phyloP scores from a whole-genome alignment of 257 asterid species.

The Prunella vulgaris region DNA sequence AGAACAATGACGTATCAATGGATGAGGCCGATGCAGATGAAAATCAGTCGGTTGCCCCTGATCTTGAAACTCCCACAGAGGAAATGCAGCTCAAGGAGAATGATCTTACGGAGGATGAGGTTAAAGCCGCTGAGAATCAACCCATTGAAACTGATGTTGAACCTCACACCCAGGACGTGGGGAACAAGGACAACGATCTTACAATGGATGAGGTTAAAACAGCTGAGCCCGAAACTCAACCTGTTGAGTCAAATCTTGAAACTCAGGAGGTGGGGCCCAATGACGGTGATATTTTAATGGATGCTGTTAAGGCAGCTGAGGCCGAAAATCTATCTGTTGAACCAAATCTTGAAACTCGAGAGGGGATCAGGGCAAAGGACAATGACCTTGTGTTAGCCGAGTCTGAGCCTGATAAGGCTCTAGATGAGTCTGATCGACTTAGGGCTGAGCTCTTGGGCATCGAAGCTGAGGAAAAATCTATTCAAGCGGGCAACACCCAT shows the following conservation, averaged over 20 bases:
- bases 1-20: constrained; percentile 24
- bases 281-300: constrained; percentile 8
- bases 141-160: constrained; percentile 11
- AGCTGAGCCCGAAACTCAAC: constrained; percentile 3
- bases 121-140: background rate
- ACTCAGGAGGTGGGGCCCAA: constrained; percentile 10
- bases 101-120: constrained; percentile 1
- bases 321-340: background rate
- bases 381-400: too few species aligned
- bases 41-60: constrained; percentile 20
- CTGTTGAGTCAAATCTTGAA: constrained; percentile 8
- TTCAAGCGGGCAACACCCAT: constrained; percentile 15
- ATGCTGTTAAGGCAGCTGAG: background rate
- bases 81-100: constrained; percentile 14
- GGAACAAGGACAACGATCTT: constrained; percentile 9
- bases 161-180: constrained; percentile 7
- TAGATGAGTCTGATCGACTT: too few species aligned
- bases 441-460: too few species aligned
- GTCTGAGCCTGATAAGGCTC: too few species aligned
- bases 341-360: constrained; percentile 14
- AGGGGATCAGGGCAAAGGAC: constrained; percentile 8
- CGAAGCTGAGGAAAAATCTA: constrained; percentile 18
- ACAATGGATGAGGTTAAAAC: constrained; percentile 7
- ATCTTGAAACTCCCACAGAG: constrained; percentile 13
- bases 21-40: constrained; percentile 27